These are phyloP conservation scores for Uncinocarpus reesii DNA, from an alignment of 2,329 filamentous ascomycete genomes.

Conservation along the genomic window DNA sequence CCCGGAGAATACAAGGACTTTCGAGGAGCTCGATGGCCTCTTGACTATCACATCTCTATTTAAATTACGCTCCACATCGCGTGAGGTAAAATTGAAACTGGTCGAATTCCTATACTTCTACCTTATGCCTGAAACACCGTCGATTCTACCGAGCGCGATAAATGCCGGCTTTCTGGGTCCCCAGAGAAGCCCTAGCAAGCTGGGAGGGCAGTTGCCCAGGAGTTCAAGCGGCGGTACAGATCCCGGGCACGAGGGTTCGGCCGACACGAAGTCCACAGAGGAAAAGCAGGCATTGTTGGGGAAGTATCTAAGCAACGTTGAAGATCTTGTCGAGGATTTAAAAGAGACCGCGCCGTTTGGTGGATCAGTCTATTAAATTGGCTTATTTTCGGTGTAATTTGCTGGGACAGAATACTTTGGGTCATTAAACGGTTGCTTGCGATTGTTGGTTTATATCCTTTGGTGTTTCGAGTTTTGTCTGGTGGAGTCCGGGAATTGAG, in stretches of 20 bases:
- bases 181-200: constrained; percentile 59
- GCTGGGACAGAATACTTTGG: neutral
- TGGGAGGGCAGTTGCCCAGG: constrained; percentile 48
- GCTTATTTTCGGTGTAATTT: constrained; percentile 1
- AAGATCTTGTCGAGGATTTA: constrained; percentile 74
- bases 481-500: neutral
- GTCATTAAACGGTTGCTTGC: neutral
- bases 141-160: constrained; percentile 34
- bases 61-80: constrained; percentile 72
- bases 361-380: constrained; percentile 31
- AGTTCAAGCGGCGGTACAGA: constrained; percentile 27
- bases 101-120: constrained; percentile 98
- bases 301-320: constrained; percentile 68
- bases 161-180: constrained; percentile 40
- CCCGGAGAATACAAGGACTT: constrained; percentile 79
- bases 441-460: neutral
- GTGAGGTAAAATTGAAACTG: constrained; percentile 89
- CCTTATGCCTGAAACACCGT: constrained; percentile 76
- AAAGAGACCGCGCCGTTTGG: constrained; percentile 68
- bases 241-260: constrained; percentile 16
- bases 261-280: constrained; percentile 53
- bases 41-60: constrained; percentile 87
- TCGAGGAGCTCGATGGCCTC: constrained; percentile 84
- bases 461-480: neutral
- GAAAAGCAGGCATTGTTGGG: constrained; percentile 75